Evolutionary conservation across 306 rosid species (phyloP).

Genomic region (Vigna reflexopilosa): DNA sequence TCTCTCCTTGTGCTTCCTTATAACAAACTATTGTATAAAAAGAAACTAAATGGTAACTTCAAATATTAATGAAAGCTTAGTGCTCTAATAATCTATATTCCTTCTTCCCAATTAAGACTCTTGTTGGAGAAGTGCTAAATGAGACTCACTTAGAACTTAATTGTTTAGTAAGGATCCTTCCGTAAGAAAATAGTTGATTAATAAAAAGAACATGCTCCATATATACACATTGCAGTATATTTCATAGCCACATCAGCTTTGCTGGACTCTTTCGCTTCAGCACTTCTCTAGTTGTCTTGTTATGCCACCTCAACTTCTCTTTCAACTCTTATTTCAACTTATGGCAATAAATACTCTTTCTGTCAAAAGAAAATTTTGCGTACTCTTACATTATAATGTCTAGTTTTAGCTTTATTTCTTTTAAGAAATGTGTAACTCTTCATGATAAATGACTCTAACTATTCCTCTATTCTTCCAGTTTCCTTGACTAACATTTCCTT

Average conservation of each 20-base stretch:
- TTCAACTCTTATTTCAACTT: neutral
- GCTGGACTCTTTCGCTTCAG: neutral
- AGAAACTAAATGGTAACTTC: neutral
- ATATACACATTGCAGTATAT: neutral
- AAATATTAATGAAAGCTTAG: neutral
- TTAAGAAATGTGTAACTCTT: neutral
- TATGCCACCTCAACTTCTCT: neutral
- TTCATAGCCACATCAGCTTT: neutral
- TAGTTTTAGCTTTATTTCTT: neutral
- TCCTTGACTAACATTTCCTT: neutral
- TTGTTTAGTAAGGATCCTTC: conserved; percentile 19
- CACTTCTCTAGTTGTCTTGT: neutral
- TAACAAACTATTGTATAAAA: neutral
- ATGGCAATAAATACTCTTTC: neutral
- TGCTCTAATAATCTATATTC: neutral
- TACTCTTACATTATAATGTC: neutral
- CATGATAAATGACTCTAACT: neutral
- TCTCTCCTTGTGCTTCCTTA: neutral
- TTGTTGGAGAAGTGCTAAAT: neutral
- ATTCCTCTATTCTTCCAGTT: neutral
- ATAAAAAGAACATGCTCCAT: neutral
- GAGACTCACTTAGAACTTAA: conserved; percentile 22
- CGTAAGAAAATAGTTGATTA: neutral
- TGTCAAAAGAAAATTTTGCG: no score
- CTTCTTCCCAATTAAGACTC: neutral